Evolutionary conservation across 2,329 filamentous ascomycete species (phyloP), one percentile per base, ranked within the genome.

Genomic region (Neonectria sp.): DNA sequence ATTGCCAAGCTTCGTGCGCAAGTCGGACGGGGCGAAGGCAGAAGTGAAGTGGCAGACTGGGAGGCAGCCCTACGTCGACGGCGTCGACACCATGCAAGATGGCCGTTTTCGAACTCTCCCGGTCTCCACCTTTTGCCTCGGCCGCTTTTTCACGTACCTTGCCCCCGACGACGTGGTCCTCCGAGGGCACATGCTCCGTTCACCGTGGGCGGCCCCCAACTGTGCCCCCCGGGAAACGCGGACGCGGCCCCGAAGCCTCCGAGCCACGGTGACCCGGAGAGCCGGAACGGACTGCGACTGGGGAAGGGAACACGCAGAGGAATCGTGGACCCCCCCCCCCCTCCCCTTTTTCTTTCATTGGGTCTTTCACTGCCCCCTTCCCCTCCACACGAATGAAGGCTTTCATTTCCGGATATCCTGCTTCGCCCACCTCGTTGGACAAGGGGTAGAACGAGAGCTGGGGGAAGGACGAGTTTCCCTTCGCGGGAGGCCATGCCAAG

Each of bases 211-310:
- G 61, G 33, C 60, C 65, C 60, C 65, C 51, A 63, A 56, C 33
- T 60, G 51, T 33, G 8, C 13, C 52, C n/a, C 49, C 51, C 51
- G 29, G 51, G 12, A 21, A 25, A 35, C 57, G 57, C 29, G 51
- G 35, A 55, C 43, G 37, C 48, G 40, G 29, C n/a, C 43, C 55
- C 46, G 52, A n/a, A 33, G 6, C 45, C 52, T 33, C 65, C 55
- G 60, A 51, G 46, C 60, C 29, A 59, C 56, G 60, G 45, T 58
- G 65, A 68, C 61, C 60, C 61, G 65, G 45, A 64, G 33, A 52
- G 61, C 56, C 57, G 65, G 65, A 46, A 64, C 52, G 29, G 40
- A 43, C 43, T 24, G 52, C 48, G 57, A 52, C 43, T 43, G 37
- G n/a, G 31, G 25, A 6, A 55, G n/a, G 31, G 25, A 6, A 55